Conservation (phyloP, 257 asterid species). For the Ehretia macrophylla region DNA sequence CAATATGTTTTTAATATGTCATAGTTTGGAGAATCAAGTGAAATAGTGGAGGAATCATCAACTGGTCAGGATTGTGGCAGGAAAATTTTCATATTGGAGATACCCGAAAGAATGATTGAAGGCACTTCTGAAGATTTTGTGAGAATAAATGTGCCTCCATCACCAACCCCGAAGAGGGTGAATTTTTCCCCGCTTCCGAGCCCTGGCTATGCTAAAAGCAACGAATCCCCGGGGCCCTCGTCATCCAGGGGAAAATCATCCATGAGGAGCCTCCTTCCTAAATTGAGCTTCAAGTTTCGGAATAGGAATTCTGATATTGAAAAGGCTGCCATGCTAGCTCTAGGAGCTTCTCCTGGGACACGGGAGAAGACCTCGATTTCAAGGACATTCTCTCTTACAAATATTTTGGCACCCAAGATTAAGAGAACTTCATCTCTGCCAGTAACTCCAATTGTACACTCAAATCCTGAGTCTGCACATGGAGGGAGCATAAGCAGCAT, state of each 20-base stretch:
- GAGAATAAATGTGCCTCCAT: conserved; percentile 51
- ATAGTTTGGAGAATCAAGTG: conserved; percentile 60
- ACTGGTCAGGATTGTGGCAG: conserved; percentile 19
- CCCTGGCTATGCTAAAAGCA: conserved; percentile 43
- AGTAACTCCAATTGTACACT: conserved; percentile 59
- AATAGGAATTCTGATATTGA: conserved; percentile 62
- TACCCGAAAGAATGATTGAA: conserved; percentile 33
- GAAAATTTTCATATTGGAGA: conserved; percentile 28
- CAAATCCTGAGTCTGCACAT: conserved; percentile 76
- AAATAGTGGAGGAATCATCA: conserved; percentile 60
- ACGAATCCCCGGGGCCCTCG: conserved; percentile 58
- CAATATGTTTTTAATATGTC: background rate
- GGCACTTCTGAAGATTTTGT: conserved; percentile 45
- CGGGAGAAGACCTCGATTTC: conserved; percentile 42
- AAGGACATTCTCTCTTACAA: conserved; percentile 65
- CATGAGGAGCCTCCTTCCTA: conserved; percentile 62
- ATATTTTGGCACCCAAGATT: conserved; percentile 50
- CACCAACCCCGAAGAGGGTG: conserved; percentile 77
- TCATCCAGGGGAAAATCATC: conserved; percentile 48
- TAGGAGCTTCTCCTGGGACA: conserved; percentile 50
- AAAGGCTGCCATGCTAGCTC: conserved; percentile 64
- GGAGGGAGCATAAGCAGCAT: conserved; percentile 38
- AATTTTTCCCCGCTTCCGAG: conserved; percentile 83
- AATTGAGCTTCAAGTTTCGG: conserved; percentile 68
- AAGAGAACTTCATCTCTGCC: conserved; percentile 80